A percentile compares a stretch with the other conserved stretches of the same genome.
These are phyloP conservation scores for Backusella parvicylindrica DNA, from an alignment of 192 early-diverging fungal species.

Conservation along the genomic window DNA sequence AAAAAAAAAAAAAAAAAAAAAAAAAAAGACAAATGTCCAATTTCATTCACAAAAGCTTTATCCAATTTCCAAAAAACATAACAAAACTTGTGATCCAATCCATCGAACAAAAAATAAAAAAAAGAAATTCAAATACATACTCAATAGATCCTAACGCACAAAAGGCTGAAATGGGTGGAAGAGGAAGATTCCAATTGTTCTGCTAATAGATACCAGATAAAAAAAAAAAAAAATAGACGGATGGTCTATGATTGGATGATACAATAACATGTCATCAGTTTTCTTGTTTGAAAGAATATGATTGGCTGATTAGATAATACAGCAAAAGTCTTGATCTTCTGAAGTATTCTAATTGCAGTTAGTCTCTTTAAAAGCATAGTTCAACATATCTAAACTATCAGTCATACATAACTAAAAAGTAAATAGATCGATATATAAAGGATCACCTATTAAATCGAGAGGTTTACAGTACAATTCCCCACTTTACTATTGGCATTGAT, in stretches of 20 bases:
- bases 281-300: not conserved
- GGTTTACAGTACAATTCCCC: too few relatives aligned
- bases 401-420: too few relatives aligned
- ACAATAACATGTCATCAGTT: not conserved
- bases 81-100: not conserved
- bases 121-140: not conserved
- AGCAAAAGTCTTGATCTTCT: not conserved
- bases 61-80: not conserved
- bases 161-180: slow-evolving; percentile 1
- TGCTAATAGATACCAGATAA: not conserved
- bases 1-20: too few relatives aligned
- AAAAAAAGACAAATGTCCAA: not conserved
- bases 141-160: slow-evolving; percentile 2
- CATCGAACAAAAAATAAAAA: not conserved
- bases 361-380: too few relatives aligned
- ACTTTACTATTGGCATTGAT: too few relatives aligned
- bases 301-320: not conserved
- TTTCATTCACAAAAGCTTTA: not conserved
- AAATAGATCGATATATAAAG: too few relatives aligned
- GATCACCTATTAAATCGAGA: too few relatives aligned
- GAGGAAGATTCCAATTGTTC: not conserved
- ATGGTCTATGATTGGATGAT: not conserved
- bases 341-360: too few relatives aligned
- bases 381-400: too few relatives aligned
- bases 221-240: not conserved